Base-by-base conservation (phyloP, 768 basidiomycete genomes). In the Tephrocybe sp. region DNA sequence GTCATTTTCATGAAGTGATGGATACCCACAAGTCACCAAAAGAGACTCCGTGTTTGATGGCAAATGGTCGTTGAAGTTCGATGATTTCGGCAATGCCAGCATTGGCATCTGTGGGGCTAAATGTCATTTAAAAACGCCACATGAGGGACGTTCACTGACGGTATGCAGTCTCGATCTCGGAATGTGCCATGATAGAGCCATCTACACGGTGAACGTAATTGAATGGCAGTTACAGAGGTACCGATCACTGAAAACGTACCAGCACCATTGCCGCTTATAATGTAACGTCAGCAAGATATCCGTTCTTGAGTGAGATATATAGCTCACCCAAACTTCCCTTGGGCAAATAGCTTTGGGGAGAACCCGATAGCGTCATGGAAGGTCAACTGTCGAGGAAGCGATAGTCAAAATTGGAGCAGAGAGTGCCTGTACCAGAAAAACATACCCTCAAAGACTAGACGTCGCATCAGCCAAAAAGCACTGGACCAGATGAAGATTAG, bases 11-110 rank as follows among this genome's bases (percentile, higher is more conserved):
- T n/a, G n/a, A n/a, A n/a, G n/a, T n/a, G n/a, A n/a, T n/a, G n/a
- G n/a, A n/a, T n/a, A n/a, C n/a, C n/a, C 43, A 71, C 70, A 73
- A 67, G 57, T 73, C 72, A 19, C 68, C 71, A 27, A 63, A 61
- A 5, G 67, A 64, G 6, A 72, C 63, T 12, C 60, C 55, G 42
- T 67, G 64, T 21, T 48, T 58, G 38, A 59, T 47, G 10, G 68
- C 59, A 54, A 70, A 63, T 5, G 62, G 65, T 13, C 56, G 52
- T 56, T 72, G 62, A 3, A 38, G 47, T 2, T 61, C 59, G 16
- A 68, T 61, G 33, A 70, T 66, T 6, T 69, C 69, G 55, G 69
- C 69, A 19, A 62, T 45, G 12, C 59, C 63, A 11, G 45, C 50
- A 51, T 64, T 64, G 9, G 63, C 61, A 23, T 52, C 62, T 64